Percentiles rank a stretch among this genome's conserved stretches.
These are phyloP conservation scores for Coemansia reversa DNA, from an alignment of 192 early-diverging fungal genomes.

Conservation along the genomic window DNA sequence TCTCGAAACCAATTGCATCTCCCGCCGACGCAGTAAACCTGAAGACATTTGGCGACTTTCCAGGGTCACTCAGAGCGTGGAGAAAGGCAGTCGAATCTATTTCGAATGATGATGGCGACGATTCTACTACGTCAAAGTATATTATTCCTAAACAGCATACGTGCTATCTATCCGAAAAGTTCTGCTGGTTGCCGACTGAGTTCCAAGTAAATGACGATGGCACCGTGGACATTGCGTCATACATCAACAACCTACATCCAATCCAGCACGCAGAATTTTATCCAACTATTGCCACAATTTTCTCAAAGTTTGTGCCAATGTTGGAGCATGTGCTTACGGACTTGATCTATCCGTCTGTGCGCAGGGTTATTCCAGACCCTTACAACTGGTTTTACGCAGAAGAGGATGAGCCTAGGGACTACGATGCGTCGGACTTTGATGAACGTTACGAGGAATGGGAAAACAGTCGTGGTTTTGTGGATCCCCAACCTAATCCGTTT, in stretches of 20 bases:
- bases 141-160: background rate
- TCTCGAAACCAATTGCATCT: constrained; percentile 24
- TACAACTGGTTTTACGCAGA: constrained; percentile 24
- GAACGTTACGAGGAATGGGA: constrained; percentile 29
- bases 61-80: constrained; percentile 17
- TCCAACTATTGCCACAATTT: constrained; percentile 49
- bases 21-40: constrained; percentile 26
- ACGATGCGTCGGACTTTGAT: constrained; percentile 19
- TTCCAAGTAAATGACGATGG: constrained; percentile 58
- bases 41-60: constrained; percentile 30
- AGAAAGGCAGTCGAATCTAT: background rate
- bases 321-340: constrained; percentile 60
- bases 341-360: constrained; percentile 6
- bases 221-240: constrained; percentile 52
- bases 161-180: constrained; percentile 7
- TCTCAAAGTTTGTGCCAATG: constrained; percentile 62
- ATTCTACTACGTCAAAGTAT: background rate
- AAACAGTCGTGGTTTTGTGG: constrained; percentile 16
- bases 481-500: constrained; percentile 46
- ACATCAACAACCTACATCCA: constrained; percentile 78
- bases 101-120: background rate
- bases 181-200: constrained; percentile 67
- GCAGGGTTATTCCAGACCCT: constrained; percentile 15
- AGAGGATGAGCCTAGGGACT: constrained; percentile 10
- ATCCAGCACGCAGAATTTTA: constrained; percentile 55